Percentiles rank a stretch among this genome's conserved stretches.
These are phyloP conservation scores for Apophysomyces ossiformis DNA, from an alignment of 371 early-diverging fungal genomes.

Conservation along the genomic window DNA sequence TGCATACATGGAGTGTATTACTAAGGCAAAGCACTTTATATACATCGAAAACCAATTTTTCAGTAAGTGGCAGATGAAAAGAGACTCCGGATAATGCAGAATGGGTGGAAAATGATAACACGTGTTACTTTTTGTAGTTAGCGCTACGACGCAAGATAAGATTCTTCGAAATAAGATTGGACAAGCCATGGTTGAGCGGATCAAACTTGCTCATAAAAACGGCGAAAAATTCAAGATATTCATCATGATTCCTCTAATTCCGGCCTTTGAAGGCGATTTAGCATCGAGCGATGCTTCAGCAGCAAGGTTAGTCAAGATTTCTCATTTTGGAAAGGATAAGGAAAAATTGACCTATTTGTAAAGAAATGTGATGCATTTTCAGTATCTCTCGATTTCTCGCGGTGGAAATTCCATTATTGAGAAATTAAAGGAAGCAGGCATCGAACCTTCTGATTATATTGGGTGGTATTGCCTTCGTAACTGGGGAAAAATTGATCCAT, in stretches of 20 bases:
- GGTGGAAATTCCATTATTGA: constrained; percentile 76
- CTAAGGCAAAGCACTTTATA: constrained; percentile 80
- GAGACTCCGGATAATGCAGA: neutral
- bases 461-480: constrained; percentile 79
- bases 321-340: too few species aligned
- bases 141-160: constrained; percentile 44
- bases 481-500: constrained; percentile 60
- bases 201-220: constrained; percentile 73
- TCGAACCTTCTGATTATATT: constrained; percentile 82
- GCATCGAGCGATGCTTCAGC: constrained; percentile 76
- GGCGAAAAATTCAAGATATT: constrained; percentile 79
- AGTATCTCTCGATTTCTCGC: constrained; percentile 81
- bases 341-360: neutral
- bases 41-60: constrained; percentile 97
- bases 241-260: constrained; percentile 89
- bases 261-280: constrained; percentile 89
- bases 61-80: constrained; percentile 39
- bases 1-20: constrained; percentile 84
- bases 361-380: constrained; percentile 81
- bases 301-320: constrained; percentile 29
- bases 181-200: constrained; percentile 73
- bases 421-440: constrained; percentile 64
- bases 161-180: constrained; percentile 35
- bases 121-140: constrained; percentile 23
- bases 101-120: neutral